Evolutionary conservation across 768 basidiomycete genomes (phyloP).

Genomic region (Suillus paluster): DNA sequence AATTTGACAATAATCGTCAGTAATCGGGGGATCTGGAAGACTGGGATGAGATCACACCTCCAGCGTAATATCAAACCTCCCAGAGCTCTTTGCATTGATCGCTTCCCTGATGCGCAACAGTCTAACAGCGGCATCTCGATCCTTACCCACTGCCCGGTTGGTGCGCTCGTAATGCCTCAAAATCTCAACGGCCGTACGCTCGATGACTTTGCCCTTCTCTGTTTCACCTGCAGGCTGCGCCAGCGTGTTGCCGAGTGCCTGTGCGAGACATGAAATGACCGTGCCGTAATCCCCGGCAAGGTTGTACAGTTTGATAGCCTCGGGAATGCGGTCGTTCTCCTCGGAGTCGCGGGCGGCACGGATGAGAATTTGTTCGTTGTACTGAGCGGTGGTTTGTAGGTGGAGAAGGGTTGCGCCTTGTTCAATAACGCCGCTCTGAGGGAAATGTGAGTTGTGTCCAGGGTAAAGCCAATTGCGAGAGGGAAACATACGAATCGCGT

Average conservation of each 20-base stretch:
- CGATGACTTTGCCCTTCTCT: slow-evolving; percentile 69
- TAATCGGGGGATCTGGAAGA: not conserved
- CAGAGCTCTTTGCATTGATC: slow-evolving; percentile 71
- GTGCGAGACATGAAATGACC: slow-evolving; percentile 86
- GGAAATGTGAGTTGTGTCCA: slow-evolving; percentile 5
- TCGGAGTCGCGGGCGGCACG: slow-evolving; percentile 83
- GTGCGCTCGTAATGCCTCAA: slow-evolving; percentile 80
- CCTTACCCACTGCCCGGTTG: slow-evolving; percentile 72
- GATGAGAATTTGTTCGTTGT: slow-evolving; percentile 82
- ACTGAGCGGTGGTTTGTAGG: slow-evolving; percentile 65
- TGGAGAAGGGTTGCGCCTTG: slow-evolving; percentile 79
- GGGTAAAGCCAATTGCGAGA: not conserved
- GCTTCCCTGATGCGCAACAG: slow-evolving; percentile 84
- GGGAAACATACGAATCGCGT: slow-evolving; percentile 74
- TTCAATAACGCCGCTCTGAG: slow-evolving; percentile 85
- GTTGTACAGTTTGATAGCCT: slow-evolving; percentile 96
- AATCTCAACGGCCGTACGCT: slow-evolving; percentile 78
- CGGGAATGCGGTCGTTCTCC: slow-evolving; percentile 81
- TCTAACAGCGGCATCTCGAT: slow-evolving; percentile 73
- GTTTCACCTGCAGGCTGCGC: slow-evolving; percentile 56
- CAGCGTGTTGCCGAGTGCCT: slow-evolving; percentile 84
- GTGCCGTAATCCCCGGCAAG: slow-evolving; percentile 89
- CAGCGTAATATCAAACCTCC: slow-evolving; percentile 76
- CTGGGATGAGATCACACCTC: slow-evolving; percentile 58
- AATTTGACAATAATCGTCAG: slow-evolving; percentile 3